Evolutionary conservation across 495 filamentous ascomycete genomes (phyloP).

Genomic region (Penicillium taxi): DNA sequence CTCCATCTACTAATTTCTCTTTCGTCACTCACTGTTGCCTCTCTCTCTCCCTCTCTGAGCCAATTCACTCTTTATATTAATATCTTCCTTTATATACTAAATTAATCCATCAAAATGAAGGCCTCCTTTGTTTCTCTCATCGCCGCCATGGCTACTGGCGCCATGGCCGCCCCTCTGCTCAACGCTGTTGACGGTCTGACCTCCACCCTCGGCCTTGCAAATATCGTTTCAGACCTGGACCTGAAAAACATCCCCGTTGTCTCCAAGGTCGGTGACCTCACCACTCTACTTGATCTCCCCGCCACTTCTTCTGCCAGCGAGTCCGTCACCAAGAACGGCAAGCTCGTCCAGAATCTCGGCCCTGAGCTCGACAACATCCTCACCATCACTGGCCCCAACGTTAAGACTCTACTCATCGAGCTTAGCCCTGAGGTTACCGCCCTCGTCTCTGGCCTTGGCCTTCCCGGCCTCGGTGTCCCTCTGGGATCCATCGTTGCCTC

Average conservation of each 20-base stretch:
- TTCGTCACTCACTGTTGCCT: conserved; percentile 11
- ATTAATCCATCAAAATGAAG: conserved; percentile 32
- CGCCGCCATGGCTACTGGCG: conserved; percentile 26
- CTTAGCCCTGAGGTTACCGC: conserved; percentile 20
- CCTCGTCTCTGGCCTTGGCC: conserved; percentile 20
- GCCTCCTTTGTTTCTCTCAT: conserved; percentile 27
- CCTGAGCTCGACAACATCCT: conserved; percentile 25
- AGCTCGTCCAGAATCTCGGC: conserved; percentile 24
- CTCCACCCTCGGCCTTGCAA: conserved; percentile 15
- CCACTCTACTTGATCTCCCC: conserved; percentile 13
- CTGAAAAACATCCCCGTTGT: conserved; percentile 15
- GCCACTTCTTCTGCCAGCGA: conserved; percentile 5
- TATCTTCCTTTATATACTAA: too few relatives aligned
- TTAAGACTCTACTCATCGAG: conserved; percentile 18
- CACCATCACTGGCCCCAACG: conserved; percentile 18
- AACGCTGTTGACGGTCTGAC: conserved; percentile 10
- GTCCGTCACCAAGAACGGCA: conserved; percentile 15
- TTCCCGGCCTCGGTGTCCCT: conserved; percentile 16
- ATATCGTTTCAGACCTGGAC: conserved; percentile 17
- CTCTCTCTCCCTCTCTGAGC: conserved; percentile 21
- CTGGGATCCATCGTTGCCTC: conserved; percentile 22
- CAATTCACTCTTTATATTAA: conserved; percentile 27
- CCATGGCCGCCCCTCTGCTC: conserved; percentile 25
- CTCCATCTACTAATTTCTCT: conserved; percentile 7
- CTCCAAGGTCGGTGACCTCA: conserved; percentile 18